Evolutionary conservation across 2,329 filamentous ascomycete genomes (phyloP), one percentile per base, ranked within the genome.

Genomic region (Epichloe hybrida): DNA sequence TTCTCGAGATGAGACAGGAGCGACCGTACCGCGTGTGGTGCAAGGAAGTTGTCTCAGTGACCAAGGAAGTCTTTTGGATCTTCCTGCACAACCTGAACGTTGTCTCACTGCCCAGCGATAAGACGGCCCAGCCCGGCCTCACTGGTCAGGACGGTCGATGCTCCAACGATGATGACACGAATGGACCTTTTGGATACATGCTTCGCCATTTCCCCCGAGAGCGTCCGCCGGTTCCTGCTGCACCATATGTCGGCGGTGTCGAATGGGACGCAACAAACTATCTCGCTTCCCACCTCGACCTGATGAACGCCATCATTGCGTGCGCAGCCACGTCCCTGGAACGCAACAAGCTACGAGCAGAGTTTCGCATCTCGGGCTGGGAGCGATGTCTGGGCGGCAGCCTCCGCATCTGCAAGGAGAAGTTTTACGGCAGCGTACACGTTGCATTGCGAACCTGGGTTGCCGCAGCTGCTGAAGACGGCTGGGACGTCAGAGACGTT

Each of bases 211-310:
- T 96, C 64, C 91, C 93, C 0, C 79, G 83, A 45, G 86, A 90
- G 58, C 82, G 89, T 0, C 86, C 90, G 3, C 93, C 93, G 0
- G 89, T 97, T 1, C 88, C 91, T 27, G 91, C 93, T 15, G 91
- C 91, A 4, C 91, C 91, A 1, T 97, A 97, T 62, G 90, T 97
- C 41, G 93, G 93, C 46, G 91, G 93, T 50, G 93, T 97, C 9
- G 93, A 98, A 68, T 97, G 93, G 93, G 93, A 97, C 64, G 93
- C 93, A 3, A 97, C 93, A 9, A 96, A 95, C 67, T 97, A 97
- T 64, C 75, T 97, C 9, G 88, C 91, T 17, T 87, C 86, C 0
- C 91, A 98, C 62, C 76, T 98, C 9, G 93, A 97, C 62, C 81
- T 98, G 11, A 70, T 97, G 59, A 98, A 97, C 62, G 91, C 88